These are phyloP conservation scores for Amaranthus tricolor DNA, from an alignment of 179 eudicot genomes.

Conservation along the genomic window DNA sequence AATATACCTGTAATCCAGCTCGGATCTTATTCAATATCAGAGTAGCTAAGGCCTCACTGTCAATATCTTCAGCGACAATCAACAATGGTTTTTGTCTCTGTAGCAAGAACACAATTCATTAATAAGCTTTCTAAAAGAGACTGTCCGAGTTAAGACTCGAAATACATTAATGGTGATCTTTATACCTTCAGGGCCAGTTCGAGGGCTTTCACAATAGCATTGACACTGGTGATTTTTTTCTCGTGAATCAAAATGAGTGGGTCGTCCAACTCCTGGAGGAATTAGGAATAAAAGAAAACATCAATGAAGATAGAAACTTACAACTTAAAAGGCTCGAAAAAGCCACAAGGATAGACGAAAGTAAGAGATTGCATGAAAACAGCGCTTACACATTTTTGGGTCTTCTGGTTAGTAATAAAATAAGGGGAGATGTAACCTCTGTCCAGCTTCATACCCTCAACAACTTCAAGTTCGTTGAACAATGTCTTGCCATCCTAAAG, in stretches of 20 bases:
- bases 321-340: background rate
- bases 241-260: slow-evolving; percentile 48
- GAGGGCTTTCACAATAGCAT: slow-evolving; percentile 46
- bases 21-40: slow-evolving; percentile 89
- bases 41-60: slow-evolving; percentile 94
- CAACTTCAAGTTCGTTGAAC: slow-evolving; percentile 79
- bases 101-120: background rate
- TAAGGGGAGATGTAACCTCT: slow-evolving; percentile 91
- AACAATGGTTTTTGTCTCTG: slow-evolving; percentile 90
- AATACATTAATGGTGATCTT: background rate
- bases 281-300: background rate
- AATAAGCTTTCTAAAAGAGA: slow-evolving; percentile 22
- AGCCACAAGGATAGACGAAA: background rate
- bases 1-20: slow-evolving; percentile 83
- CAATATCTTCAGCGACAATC: slow-evolving; percentile 91
- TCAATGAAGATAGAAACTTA: background rate
- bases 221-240: slow-evolving; percentile 49
- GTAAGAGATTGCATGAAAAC: background rate
- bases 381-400: slow-evolving; percentile 73
- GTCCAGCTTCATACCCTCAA: slow-evolving; percentile 89
- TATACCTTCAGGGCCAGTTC: slow-evolving; percentile 49
- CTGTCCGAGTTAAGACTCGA: background rate
- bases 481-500: slow-evolving; percentile 82
- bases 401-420: slow-evolving; percentile 65
- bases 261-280: slow-evolving; percentile 48